Conservation (phyloP, 176 grass and related monocot species). For the Areca catechu region DNA sequence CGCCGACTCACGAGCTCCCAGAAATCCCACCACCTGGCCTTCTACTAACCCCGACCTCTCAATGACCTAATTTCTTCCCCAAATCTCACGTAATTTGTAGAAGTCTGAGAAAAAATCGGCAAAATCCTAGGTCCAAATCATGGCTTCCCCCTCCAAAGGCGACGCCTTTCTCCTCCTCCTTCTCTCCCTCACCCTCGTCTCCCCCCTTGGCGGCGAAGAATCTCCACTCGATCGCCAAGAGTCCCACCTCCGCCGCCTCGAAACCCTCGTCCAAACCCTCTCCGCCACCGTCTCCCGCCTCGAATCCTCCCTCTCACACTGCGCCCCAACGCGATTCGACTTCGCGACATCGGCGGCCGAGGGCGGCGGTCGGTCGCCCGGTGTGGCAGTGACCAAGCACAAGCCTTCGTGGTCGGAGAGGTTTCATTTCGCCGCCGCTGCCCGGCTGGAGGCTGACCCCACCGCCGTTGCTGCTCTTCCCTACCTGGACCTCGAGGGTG, state of each 20-base stretch:
- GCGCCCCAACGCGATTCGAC: conserved; percentile 21
- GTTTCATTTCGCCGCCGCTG: conserved; percentile 58
- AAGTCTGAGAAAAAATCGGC: too few relatives aligned
- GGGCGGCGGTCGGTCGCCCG: conserved; percentile 8
- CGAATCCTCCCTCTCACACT: conserved; percentile 16
- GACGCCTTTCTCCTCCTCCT: conserved; percentile 25
- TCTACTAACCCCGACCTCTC: too few relatives aligned
- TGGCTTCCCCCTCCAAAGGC: conserved; percentile 25
- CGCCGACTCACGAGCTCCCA: too few relatives aligned
- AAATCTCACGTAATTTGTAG: too few relatives aligned
- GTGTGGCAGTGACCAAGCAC: conserved; percentile 56
- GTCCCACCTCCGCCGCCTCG: conserved; percentile 40
- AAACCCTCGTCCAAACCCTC: conserved; percentile 48
- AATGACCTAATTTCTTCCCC: too few relatives aligned
- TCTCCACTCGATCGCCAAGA: conserved; percentile 33
- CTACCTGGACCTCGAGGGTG: conserved; percentile 53
- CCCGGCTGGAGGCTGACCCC: conserved; percentile 42
- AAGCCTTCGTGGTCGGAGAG: conserved; percentile 61
- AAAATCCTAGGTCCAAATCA: too few relatives aligned
- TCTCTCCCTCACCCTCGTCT: conserved; percentile 9
- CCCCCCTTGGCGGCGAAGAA: neutral
- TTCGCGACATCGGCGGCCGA: neutral
- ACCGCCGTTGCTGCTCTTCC: conserved; percentile 36
- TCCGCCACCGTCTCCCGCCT: conserved; percentile 32
- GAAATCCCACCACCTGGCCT: too few relatives aligned